Conservation (phyloP, 2,329 filamentous ascomycete species). For the Seiridium unicorne region DNA sequence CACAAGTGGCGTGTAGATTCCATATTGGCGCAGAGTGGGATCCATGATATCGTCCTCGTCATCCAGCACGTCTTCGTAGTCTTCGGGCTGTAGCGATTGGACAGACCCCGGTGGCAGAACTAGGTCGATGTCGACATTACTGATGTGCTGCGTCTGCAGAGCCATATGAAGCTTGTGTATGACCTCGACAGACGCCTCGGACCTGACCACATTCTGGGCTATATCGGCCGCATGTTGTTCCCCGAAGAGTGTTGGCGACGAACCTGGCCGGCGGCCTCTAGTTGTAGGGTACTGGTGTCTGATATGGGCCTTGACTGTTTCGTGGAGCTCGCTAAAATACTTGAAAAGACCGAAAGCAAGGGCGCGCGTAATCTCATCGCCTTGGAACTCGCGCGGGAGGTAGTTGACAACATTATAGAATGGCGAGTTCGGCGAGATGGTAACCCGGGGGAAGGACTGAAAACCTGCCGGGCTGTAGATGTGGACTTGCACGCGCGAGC, state of each 20-base stretch:
- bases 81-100: constrained; percentile 58
- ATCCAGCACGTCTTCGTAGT: constrained; percentile 57
- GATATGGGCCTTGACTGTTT: constrained; percentile 71
- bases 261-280: constrained; percentile 58
- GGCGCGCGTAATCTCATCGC: constrained; percentile 87
- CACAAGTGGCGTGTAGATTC: constrained; percentile 73
- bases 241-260: constrained; percentile 71
- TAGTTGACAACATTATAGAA: constrained; percentile 89
- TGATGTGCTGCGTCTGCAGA: constrained; percentile 77
- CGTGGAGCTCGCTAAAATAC: constrained; percentile 86
- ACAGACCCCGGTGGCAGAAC: constrained; percentile 79
- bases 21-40: constrained; percentile 68
- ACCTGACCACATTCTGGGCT: constrained; percentile 78
- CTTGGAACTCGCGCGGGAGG: constrained; percentile 90
- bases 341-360: constrained; percentile 91
- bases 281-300: constrained; percentile 54
- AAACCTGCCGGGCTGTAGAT: constrained; percentile 87
- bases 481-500: constrained; percentile 92
- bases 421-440: constrained; percentile 87
- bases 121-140: constrained; percentile 84
- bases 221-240: constrained; percentile 92
- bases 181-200: constrained; percentile 73
- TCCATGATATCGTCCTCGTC: constrained; percentile 67
- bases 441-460: constrained; percentile 85
- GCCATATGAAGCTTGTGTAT: constrained; percentile 72